phyloP scores from a whole-genome alignment of 2,329 filamentous ascomycete genomes.

The Chrysoporthe cubensis region DNA sequence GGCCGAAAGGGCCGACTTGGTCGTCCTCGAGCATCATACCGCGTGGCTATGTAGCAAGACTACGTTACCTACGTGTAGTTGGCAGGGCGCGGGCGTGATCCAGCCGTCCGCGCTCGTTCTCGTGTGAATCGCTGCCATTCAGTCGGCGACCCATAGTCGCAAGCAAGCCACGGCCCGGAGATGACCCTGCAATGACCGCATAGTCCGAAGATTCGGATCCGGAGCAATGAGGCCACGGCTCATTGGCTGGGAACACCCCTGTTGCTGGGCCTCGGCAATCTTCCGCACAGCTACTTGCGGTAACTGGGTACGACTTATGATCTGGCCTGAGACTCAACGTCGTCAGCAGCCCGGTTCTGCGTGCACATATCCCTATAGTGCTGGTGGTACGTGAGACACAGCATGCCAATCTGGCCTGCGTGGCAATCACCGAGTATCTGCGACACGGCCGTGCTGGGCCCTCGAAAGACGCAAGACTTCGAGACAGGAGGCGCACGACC shows the following conservation, averaged over 20 bases:
- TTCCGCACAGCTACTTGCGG: background rate
- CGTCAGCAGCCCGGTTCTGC: too few species aligned
- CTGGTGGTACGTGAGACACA: background rate
- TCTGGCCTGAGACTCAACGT: background rate
- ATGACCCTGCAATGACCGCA: background rate
- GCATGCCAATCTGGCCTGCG: background rate
- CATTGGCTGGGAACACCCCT: slow-evolving; percentile 3
- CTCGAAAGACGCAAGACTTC: too few species aligned
- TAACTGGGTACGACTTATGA: background rate
- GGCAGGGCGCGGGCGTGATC: background rate
- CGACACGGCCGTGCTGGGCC: too few species aligned
- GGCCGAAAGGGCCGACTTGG: background rate
- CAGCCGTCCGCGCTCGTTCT: background rate
- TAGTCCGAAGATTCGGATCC: slow-evolving; percentile 9
- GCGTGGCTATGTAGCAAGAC: too few species aligned
- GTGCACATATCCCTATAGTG: background rate
- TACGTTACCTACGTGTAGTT: background rate
- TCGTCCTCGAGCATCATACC: too few species aligned
- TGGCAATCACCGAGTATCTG: background rate
- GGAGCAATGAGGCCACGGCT: background rate
- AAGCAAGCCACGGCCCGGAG: background rate
- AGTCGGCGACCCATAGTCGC: background rate
- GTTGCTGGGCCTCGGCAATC: background rate
- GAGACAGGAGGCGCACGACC: background rate
- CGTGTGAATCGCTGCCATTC: background rate